Conservation (phyloP, 805 yeast genomes). For the Metschnikowia santaceciliae region DNA sequence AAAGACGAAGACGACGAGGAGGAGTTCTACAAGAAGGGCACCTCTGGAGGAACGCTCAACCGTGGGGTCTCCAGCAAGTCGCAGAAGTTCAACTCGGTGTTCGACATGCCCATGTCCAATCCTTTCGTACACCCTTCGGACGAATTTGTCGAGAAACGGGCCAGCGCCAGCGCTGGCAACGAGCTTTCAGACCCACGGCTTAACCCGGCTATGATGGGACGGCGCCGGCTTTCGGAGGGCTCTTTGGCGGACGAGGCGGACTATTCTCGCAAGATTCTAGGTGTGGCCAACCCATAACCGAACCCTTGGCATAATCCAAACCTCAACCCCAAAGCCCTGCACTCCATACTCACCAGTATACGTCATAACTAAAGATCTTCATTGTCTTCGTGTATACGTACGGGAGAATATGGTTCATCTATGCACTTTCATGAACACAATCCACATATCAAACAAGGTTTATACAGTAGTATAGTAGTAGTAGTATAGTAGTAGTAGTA, state of each 20-base stretch:
- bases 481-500: too few relatives aligned
- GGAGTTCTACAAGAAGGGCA: slow-evolving; percentile 31
- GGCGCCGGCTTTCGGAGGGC: slow-evolving; percentile 81
- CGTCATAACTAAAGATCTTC: too few relatives aligned
- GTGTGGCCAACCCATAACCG: slow-evolving; percentile 73
- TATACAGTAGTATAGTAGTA: too few relatives aligned
- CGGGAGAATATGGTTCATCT: too few relatives aligned
- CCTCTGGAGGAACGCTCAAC: slow-evolving; percentile 22
- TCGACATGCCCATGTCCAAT: slow-evolving; percentile 44
- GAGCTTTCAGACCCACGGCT: slow-evolving; percentile 53
- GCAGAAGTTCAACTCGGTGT: slow-evolving; percentile 30
- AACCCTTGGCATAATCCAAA: not conserved
- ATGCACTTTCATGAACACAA: too few relatives aligned
- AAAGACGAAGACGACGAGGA: slow-evolving; percentile 50
- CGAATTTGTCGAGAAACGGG: slow-evolving; percentile 26
- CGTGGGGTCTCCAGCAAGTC: slow-evolving; percentile 20
- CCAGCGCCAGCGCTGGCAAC: slow-evolving; percentile 11
- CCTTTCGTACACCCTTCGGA: slow-evolving; percentile 65
- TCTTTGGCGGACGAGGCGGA: slow-evolving; percentile 84
- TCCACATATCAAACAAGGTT: too few relatives aligned
- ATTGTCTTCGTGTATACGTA: too few relatives aligned
- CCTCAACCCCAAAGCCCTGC: not conserved
- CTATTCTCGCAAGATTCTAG: slow-evolving; percentile 71
- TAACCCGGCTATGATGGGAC: slow-evolving; percentile 75
- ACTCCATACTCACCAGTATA: too few relatives aligned